Base-by-base conservation (phyloP, 2,329 filamentous ascomycete species). In the Colletotrichum agaves region DNA sequence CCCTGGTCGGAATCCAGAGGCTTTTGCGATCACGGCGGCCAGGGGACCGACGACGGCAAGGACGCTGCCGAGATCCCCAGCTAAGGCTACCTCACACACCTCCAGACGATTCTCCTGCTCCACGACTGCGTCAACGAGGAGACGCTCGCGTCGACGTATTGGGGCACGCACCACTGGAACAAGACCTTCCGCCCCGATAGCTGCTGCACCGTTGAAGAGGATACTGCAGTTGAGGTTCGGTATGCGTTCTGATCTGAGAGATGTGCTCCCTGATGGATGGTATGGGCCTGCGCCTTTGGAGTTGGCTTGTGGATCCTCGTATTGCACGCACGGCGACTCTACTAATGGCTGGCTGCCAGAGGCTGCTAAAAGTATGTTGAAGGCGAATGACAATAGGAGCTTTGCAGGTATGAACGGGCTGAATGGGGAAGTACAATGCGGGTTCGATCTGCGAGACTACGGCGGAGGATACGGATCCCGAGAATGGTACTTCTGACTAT, bases 141-240 rank as follows among this genome's bases (percentile, higher is more conserved):
- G n/a, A 71, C 66, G 15, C 61, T 71, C 55, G 70, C 72, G 47
- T 69, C 66, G 23, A 70, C 69, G 50, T 74, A 72, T 67, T 57
- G 56, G 12, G 56, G 63, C 6, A 61, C 53, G 3, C 70, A 71
- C 3, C 57, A 65, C 61, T 59, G 43, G 61, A 41, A 31, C 2
- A 47, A 55, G 19, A 39, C 43, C 37, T 61, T 52, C 63, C 27
- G 39, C 1, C 69, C 69, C 3, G 69, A 71, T 8, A 80, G 80
- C 68, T 73, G 73, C 46, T 84, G 82, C 68, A 82, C 82, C 0
- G 63, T 71, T 80, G 76, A 81, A 81, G 71, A 74, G 76, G 2
- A 84, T 84, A 76, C 80, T 82, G 4, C 80, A 82, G 71, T 78
- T 84, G 7, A 79, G 82, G 49, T 83, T 84, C 75, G 80, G 77